Conservation (phyloP, 192 early-diverging fungal genomes). For the Obelidium mucronatum region DNA sequence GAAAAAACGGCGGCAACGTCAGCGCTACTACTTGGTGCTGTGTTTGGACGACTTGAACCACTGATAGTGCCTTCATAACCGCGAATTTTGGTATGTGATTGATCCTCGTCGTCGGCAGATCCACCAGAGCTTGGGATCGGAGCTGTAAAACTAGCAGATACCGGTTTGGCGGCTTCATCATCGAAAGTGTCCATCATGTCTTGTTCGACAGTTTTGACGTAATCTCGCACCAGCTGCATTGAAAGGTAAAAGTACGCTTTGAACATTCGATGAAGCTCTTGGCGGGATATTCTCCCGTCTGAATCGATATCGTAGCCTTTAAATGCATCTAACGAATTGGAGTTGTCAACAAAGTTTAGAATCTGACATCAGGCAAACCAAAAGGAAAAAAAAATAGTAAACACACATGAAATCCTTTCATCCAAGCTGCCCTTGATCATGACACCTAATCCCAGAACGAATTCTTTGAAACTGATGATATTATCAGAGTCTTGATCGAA, state of each 20-base stretch:
- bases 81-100: conserved; percentile 16
- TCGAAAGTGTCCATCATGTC: conserved; percentile 87
- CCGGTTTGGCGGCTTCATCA: conserved; percentile 81
- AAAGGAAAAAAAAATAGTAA: too few species aligned
- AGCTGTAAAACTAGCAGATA: conserved; percentile 88
- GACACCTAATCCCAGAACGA: conserved; percentile 81
- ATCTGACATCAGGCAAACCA: background rate
- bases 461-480: conserved; percentile 80
- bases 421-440: conserved; percentile 88
- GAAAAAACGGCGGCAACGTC: background rate
- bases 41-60: background rate
- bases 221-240: conserved; percentile 87
- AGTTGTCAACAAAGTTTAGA: background rate
- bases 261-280: conserved; percentile 88
- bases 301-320: conserved; percentile 91
- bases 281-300: conserved; percentile 82
- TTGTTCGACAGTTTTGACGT: conserved; percentile 88
- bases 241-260: conserved; percentile 92
- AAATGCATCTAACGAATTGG: conserved; percentile 71
- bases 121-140: conserved; percentile 61
- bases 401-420: conserved; percentile 85
- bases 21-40: background rate
- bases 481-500: conserved; percentile 87
- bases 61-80: conserved; percentile 13
- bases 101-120: conserved; percentile 37